Conservation (phyloP, 1,284 basidiomycete species). For the Pholiota adiposa region DNA sequence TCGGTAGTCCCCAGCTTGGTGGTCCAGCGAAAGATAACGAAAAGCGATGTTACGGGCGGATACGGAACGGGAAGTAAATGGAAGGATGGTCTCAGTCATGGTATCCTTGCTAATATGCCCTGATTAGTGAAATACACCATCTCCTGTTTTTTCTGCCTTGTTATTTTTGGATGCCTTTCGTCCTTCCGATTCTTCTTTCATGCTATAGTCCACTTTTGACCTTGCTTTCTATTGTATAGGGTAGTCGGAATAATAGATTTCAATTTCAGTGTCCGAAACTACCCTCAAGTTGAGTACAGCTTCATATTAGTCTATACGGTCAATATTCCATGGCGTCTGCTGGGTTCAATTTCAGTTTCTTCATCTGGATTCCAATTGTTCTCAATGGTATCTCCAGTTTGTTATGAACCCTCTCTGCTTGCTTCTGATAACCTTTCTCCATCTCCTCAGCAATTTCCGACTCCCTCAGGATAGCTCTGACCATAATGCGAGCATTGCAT, state of each 20-base stretch:
- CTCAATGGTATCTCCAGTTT: neutral
- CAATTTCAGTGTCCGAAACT: no score
- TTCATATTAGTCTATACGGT: no score
- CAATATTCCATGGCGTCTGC: neutral
- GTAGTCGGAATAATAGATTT: no score
- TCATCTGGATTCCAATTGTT: neutral
- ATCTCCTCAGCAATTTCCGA: neutral
- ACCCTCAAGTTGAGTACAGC: no score
- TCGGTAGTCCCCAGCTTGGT: conserved; percentile 69
- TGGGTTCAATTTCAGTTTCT: neutral
- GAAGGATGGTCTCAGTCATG: conserved; percentile 53
- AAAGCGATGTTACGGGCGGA: conserved; percentile 57
- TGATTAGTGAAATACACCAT: neutral
- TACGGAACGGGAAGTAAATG: conserved; percentile 52
- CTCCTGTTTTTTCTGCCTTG: neutral
- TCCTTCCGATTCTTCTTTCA: no score
- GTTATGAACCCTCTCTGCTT: neutral
- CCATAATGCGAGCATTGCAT: no score
- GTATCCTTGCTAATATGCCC: conserved; percentile 43
- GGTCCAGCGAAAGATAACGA: conserved; percentile 58
- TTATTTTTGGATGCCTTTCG: neutral
- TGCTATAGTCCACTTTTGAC: no score
- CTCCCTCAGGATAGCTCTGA: no score
- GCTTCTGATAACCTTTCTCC: neutral
- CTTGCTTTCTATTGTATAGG: no score